phyloP scores from a whole-genome alignment of 2,329 filamentous ascomycete genomes.

The Neofusicoccum parvum region DNA sequence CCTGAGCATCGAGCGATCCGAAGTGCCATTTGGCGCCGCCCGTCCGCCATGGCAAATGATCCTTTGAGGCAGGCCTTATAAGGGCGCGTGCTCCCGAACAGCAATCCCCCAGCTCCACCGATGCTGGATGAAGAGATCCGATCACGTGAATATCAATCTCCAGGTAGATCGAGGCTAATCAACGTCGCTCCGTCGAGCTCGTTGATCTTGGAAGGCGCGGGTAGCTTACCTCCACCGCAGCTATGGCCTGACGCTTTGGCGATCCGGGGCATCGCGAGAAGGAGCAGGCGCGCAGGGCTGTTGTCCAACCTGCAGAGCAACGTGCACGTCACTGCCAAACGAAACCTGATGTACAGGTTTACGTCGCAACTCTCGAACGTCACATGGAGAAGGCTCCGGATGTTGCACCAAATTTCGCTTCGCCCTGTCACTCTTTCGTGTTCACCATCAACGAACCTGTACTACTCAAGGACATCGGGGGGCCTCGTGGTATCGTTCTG shows the following conservation, averaged over 20 bases:
- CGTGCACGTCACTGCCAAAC: neutral
- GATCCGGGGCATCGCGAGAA: neutral
- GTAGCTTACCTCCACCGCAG: neutral
- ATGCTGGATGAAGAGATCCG: neutral
- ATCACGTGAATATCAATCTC: neutral
- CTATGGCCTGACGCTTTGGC: neutral
- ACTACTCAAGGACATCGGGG: no score
- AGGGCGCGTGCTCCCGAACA: neutral
- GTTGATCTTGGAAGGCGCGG: no score
- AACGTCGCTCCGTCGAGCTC: no score
- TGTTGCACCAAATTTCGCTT: constrained; percentile 13
- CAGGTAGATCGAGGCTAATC: neutral
- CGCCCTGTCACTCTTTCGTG: neutral
- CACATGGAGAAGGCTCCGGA: neutral
- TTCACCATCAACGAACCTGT: neutral
- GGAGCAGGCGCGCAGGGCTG: neutral
- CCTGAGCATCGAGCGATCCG: constrained; percentile 9
- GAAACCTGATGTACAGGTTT: neutral
- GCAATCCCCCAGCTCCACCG: neutral
- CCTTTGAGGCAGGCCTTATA: neutral
- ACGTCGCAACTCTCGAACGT: neutral
- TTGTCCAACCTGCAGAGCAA: neutral
- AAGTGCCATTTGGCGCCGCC: neutral
- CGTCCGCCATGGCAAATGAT: constrained; percentile 4
- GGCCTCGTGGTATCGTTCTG: neutral